phyloP scores from a whole-genome alignment of 768 basidiomycete genomes.

The Dioszegia crocea region DNA sequence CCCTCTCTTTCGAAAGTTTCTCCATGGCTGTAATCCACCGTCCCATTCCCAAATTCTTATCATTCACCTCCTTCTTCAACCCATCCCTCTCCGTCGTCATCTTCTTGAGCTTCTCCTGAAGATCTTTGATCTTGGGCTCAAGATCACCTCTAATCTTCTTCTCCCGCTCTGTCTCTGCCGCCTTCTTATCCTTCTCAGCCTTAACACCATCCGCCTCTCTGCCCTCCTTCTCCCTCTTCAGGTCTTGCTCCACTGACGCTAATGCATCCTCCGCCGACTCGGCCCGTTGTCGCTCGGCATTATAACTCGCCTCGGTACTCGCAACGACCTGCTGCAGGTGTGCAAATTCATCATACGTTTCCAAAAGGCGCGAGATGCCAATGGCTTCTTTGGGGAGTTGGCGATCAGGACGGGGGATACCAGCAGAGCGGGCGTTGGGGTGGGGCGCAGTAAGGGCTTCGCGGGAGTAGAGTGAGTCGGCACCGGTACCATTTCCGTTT shows the following conservation, averaged over 20 bases:
- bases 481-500: neutral
- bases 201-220: slow-evolving; percentile 3
- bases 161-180: slow-evolving; percentile 5
- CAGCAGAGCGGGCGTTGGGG: slow-evolving; percentile 1
- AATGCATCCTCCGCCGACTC: slow-evolving; percentile 6
- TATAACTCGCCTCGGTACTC: neutral
- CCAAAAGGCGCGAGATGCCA: slow-evolving; percentile 8
- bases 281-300: neutral
- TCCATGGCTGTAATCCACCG: slow-evolving; percentile 13
- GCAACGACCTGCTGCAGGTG: slow-evolving; percentile 3
- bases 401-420: slow-evolving; percentile 7
- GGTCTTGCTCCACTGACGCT: neutral
- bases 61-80: slow-evolving; percentile 6
- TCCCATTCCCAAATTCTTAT: slow-evolving; percentile 4
- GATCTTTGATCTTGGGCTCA: slow-evolving; percentile 9
- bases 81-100: neutral
- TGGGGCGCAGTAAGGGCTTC: slow-evolving; percentile 15
- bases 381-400: slow-evolving; percentile 4
- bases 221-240: slow-evolving; percentile 3
- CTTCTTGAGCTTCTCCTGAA: neutral
- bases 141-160: slow-evolving; percentile 11
- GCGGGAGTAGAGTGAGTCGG: slow-evolving; percentile 7
- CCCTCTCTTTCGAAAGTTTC: neutral
- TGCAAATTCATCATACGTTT: slow-evolving; percentile 12
- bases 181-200: neutral